These are phyloP conservation scores for Silene noctiflora DNA, from an alignment of 179 eudicot genomes.

Conservation along the genomic window DNA sequence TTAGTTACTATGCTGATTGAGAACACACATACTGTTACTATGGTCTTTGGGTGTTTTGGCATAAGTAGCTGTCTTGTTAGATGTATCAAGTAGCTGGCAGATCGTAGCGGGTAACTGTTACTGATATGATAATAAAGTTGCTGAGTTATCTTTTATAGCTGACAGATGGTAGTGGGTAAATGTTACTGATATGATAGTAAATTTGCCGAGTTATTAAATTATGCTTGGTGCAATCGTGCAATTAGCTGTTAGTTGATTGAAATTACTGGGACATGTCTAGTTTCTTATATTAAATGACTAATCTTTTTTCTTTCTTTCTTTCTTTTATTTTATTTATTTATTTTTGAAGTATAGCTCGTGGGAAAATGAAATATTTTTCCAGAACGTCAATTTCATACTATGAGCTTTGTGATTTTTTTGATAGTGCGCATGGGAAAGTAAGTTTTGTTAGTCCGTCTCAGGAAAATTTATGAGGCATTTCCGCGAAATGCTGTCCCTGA, in stretches of 20 bases:
- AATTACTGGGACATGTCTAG: not conserved
- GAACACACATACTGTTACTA: not conserved
- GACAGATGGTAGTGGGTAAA: not conserved
- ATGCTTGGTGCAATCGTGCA: not conserved
- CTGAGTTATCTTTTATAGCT: not conserved
- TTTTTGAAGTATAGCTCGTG: too few relatives aligned
- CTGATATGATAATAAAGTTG: not conserved
- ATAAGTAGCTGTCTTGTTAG: not conserved
- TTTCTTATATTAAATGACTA: not conserved
- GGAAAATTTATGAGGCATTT: slow-evolving; percentile 72
- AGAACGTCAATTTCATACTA: not conserved
- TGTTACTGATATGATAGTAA: not conserved
- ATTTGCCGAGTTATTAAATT: not conserved
- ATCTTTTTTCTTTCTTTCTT: too few relatives aligned
- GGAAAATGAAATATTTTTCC: not conserved
- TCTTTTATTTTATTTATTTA: too few relatives aligned
- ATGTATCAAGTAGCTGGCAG: not conserved
- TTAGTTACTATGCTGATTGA: slow-evolving; percentile 2
- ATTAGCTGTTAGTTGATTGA: not conserved
- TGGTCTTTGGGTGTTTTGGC: not conserved
- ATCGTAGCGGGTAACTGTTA: not conserved
- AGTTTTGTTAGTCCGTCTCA: slow-evolving; percentile 59
- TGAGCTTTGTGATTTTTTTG: not conserved
- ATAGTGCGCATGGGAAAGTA: slow-evolving; percentile 27
- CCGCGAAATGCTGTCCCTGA: slow-evolving; percentile 75